phyloP scores from a whole-genome alignment of 495 filamentous ascomycete species.

The Hypoxylon lienhwacheense region DNA sequence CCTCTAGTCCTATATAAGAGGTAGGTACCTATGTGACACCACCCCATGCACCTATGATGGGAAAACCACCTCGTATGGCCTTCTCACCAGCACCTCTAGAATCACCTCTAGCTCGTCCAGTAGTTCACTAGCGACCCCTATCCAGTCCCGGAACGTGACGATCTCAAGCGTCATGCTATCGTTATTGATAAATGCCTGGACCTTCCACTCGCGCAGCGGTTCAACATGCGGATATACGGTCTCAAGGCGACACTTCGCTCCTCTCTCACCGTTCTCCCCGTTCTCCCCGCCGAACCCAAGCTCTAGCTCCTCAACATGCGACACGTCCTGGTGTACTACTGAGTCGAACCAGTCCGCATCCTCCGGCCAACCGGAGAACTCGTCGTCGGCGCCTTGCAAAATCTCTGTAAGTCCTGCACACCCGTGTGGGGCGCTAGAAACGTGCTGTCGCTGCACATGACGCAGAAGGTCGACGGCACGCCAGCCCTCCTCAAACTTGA shows the following conservation, averaged over 20 bases:
- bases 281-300: slow-evolving; percentile 23
- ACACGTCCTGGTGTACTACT: slow-evolving; percentile 52
- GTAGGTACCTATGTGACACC: neutral
- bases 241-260: slow-evolving; percentile 39
- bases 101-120: slow-evolving; percentile 41
- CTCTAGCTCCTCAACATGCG: slow-evolving; percentile 44
- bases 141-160: slow-evolving; percentile 48
- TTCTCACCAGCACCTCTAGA: slow-evolving; percentile 35
- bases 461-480: slow-evolving; percentile 39
- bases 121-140: slow-evolving; percentile 39
- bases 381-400: slow-evolving; percentile 35
- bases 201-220: slow-evolving; percentile 50
- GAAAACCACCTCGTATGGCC: slow-evolving; percentile 31
- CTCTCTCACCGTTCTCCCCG: slow-evolving; percentile 16
- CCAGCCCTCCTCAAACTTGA: slow-evolving; percentile 36
- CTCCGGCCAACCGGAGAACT: slow-evolving; percentile 8
- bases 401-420: slow-evolving; percentile 44
- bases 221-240: slow-evolving; percentile 50
- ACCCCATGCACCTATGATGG: neutral
- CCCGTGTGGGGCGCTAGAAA: slow-evolving; percentile 42
- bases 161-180: slow-evolving; percentile 48
- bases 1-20: too few relatives aligned
- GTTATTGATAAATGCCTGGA: slow-evolving; percentile 47
- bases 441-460: slow-evolving; percentile 43
- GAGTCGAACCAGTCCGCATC: slow-evolving; percentile 45